Evolutionary conservation across 1,284 basidiomycete species (phyloP), one percentile per base, ranked within the genome.

Genomic region (Fomitopsis palustris): DNA sequence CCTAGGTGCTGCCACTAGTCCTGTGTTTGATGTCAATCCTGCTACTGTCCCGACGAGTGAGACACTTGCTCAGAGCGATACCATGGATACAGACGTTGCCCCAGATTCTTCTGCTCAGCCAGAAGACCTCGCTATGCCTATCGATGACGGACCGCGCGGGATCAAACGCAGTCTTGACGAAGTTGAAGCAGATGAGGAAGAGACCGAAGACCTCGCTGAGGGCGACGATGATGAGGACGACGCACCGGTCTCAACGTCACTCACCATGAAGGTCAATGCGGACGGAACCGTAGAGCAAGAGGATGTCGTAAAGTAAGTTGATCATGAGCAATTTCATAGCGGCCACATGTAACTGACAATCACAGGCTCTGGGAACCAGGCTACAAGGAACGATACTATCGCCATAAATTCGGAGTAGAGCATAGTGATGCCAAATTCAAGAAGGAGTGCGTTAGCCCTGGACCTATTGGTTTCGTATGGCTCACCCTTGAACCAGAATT

Each of bases 361-460:
- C n/a, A n/a, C 63, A 95, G 94, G 68, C 77, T 98, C 19, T 98
- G 92, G 88, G 95, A 98, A 73, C 87, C 94, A 1, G 96, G 95
- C 38, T 99, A 99, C 76, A 89, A 87, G 70, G 94, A 96, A 69
- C 85, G 97, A 38, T 99, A 99, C 74, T 99, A 99, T 70, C 80
- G 83, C 54, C 89, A 95, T 67, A 99, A 99, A 78, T 99, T 99
- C 70, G 90, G 89, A 8, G 80, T 93, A 10, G 85, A 91, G 65
- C 75, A 84, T 21, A 81, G 76, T 23, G 93, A 98, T 68, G 75
- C 71, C 4, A 86, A 88, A 62, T 92, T 95, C 74, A 84, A 86
- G 61, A 88, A 86, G 69, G 73, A 82, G 92, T 96, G 68, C 68
- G 86, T 79, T 17, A 19, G 2, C 8, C 25, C n/a, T 54, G 10